Conservation (phyloP, 345 rosid species). For the Citrus reticulata region DNA sequence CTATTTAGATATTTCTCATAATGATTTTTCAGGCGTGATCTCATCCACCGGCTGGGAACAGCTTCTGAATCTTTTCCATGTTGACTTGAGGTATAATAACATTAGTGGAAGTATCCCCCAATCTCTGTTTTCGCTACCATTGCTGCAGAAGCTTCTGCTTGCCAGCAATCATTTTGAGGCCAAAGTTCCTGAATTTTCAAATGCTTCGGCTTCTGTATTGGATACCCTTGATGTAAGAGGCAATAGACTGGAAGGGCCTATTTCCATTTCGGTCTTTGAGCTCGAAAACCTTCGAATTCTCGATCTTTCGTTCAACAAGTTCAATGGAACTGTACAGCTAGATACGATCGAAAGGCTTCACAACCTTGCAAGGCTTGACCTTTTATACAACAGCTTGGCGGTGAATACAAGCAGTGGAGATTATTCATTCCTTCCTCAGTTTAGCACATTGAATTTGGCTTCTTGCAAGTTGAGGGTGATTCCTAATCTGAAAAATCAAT, state of each 20-base stretch:
- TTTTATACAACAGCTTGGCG: conserved; percentile 36
- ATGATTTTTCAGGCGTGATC: conserved; percentile 30
- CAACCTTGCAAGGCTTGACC: conserved; percentile 31
- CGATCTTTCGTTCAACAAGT: conserved; percentile 40
- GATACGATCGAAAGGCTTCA: conserved; percentile 10
- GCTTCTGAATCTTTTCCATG: conserved; percentile 20
- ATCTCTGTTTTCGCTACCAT: conserved; percentile 16
- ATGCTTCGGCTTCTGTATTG: not conserved
- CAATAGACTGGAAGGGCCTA: conserved; percentile 34
- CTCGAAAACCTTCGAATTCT: conserved; percentile 13
- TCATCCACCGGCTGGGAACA: conserved; percentile 21
- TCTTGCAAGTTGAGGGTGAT: conserved; percentile 35
- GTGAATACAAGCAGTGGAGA: not conserved
- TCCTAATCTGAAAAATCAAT: conserved; percentile 32
- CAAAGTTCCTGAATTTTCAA: not conserved
- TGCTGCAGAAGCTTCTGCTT: conserved; percentile 15
- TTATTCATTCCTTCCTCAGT: not conserved
- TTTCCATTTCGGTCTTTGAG: conserved; percentile 13
- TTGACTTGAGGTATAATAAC: conserved; percentile 26
- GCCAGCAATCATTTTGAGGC: conserved; percentile 32
- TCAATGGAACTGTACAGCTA: conserved; percentile 33
- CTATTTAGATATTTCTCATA: conserved; percentile 23
- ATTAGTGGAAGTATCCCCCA: conserved; percentile 33
- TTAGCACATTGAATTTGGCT: conserved; percentile 34
- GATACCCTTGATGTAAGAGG: conserved; percentile 33